Evolutionary conservation across 768 basidiomycete species (phyloP), one percentile per base, ranked within the genome.

Genomic region (Pisolithus albus): DNA sequence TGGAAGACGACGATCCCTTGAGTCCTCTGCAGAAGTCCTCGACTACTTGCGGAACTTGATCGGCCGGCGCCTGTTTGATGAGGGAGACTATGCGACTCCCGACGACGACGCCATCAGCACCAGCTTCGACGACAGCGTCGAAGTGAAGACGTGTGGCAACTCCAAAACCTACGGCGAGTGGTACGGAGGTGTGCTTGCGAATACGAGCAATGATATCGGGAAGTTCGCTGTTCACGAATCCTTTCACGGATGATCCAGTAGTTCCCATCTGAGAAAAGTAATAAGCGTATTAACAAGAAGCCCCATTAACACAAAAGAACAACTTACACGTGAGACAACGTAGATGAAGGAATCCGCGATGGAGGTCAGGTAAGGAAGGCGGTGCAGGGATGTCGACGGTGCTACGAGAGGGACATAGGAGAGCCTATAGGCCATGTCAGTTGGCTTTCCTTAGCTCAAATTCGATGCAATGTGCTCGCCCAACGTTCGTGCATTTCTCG

Each of bases 301-400:
- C 1, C 2, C 23, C n/a, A 5, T n/a, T 11, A 10, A 37, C 10
- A 23, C 23, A 3, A 24, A 46, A 21, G 40, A 7, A 55, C 30
- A 19, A 46, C 70, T 37, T 60, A 88, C 92, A 75, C 92, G 95
- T 45, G 94, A 96, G n/a, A 97, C 94, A 44, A 99, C 83, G 66
- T 99, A 99, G 56, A 99, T 92, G 75, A 99, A 98, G 2, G 86
- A 84, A 67, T 99, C 96, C 16, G 96, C 95, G 59, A 99, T 97
- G 7, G 86, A 82, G 2, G 91, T 74, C 38, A 99, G 78, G 72
- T 96, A 96, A 59, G 87, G 83, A 63, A 98, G 91, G 38, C 96
- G 87, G 47, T 81, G 73, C 42, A 89, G 73, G 28, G 86, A 84
- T 1, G 96, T 98, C 0, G 93, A 95, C 2, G 96, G 96, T 1